These are phyloP conservation scores for Septoria linicola DNA, from an alignment of 2,329 filamentous ascomycete species.

Conservation along the genomic window DNA sequence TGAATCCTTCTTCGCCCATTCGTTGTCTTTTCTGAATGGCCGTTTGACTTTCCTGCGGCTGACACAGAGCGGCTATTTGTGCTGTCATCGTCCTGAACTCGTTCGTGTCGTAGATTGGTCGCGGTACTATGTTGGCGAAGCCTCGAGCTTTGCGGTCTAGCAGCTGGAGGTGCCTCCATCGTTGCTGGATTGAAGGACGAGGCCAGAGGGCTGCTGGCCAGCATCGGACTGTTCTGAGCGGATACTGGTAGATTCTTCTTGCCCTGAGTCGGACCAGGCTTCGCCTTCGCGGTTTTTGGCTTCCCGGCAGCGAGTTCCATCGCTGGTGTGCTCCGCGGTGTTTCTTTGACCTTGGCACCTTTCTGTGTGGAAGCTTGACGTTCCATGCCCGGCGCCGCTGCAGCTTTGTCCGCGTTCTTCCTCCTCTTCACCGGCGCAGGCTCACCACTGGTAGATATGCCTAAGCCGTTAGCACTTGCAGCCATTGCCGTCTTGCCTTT, in stretches of 20 bases:
- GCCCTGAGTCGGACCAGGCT: constrained; percentile 62
- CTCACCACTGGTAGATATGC: constrained; percentile 61
- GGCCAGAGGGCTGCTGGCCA: constrained; percentile 52
- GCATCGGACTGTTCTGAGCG: constrained; percentile 42
- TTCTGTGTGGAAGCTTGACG: constrained; percentile 60
- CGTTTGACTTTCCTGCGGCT: constrained; percentile 29
- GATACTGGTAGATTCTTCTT: constrained; percentile 71
- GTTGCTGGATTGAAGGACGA: constrained; percentile 60
- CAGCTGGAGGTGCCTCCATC: constrained; percentile 67
- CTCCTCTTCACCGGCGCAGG: constrained; percentile 76
- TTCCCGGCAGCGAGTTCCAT: constrained; percentile 68
- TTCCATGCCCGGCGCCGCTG: constrained; percentile 56
- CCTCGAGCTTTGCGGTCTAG: constrained; percentile 66
- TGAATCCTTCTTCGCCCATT: constrained; percentile 28
- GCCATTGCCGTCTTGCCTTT: constrained; percentile 64
- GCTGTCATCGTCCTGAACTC: constrained; percentile 45
- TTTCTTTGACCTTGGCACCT: constrained; percentile 49
- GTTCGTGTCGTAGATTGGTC: constrained; percentile 40
- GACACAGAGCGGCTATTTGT: constrained; percentile 33
- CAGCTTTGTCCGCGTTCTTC: constrained; percentile 72
- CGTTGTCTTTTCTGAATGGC: constrained; percentile 29
- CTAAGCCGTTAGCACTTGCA: constrained; percentile 48
- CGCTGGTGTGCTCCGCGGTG: constrained; percentile 66
- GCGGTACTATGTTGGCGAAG: constrained; percentile 72
- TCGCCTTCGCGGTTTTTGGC: constrained; percentile 66